These are phyloP conservation scores for Abelmoschus esculentus DNA, from an alignment of 345 rosid species.

Conservation along the genomic window DNA sequence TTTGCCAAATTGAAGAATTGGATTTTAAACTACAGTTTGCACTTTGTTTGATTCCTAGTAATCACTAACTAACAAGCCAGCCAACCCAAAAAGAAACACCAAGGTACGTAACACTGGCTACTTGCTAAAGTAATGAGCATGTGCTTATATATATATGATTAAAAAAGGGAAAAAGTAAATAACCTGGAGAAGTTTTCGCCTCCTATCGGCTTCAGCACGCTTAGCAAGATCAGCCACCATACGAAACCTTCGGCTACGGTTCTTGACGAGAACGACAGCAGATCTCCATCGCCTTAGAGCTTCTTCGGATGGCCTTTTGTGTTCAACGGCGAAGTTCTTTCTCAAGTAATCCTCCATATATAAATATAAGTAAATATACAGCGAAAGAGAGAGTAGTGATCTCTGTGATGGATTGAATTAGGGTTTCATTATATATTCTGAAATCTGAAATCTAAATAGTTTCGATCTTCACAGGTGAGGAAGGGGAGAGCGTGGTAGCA, in stretches of 20 bases:
- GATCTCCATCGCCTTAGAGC: constrained; percentile 38
- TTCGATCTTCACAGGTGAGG: neutral
- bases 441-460: neutral
- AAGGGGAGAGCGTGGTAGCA: neutral
- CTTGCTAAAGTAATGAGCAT: too few species aligned
- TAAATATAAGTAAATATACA: neutral
- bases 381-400: neutral
- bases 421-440: neutral
- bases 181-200: constrained; percentile 22
- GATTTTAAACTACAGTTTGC: neutral
- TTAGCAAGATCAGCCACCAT: constrained; percentile 50
- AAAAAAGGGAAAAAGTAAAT: neutral
- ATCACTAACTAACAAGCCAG: neutral
- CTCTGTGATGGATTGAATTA: neutral
- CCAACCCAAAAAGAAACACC: too few species aligned
- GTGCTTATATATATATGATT: too few species aligned
- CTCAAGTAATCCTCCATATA: constrained; percentile 32
- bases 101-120: too few species aligned
- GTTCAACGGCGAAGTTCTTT: constrained; percentile 37
- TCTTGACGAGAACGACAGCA: constrained; percentile 43
- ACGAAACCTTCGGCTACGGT: constrained; percentile 52
- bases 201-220: constrained; percentile 35
- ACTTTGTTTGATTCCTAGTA: neutral
- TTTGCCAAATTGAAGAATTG: neutral
- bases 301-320: constrained; percentile 39